Base-by-base conservation (phyloP, 176 grass and related monocot genomes). In the Triticum turgidum region DNA sequence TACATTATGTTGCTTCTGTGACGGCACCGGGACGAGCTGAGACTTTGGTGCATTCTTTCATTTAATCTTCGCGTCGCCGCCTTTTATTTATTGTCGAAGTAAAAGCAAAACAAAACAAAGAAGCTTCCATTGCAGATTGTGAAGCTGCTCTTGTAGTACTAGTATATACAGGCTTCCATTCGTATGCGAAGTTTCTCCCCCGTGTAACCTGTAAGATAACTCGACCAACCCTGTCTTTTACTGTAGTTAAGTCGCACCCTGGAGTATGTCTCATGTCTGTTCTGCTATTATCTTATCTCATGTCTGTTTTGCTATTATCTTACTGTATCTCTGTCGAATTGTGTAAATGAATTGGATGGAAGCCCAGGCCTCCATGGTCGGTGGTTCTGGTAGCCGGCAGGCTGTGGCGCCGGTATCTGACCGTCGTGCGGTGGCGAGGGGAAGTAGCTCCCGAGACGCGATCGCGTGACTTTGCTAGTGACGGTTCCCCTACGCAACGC, bases 141-240 rank as follows among this genome's bases (percentile, higher is more conserved):
- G 93, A 93, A 95, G 90, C 93, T 88, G 90, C 89, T 82, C 89
- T 88, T 92, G 86, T 81, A 76, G 72, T 76, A 51, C 22, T 54
- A 54, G 51, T 54, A 54, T 75, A 82, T 87, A 88, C 82, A 92
- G 86, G 90, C 91, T 92, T 91, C 93, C 85, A 89, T 92, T 91
- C 90, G 79, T 76, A 86, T 92, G 86, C 81, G 89, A 93, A 92
- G 89, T 90, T 89, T 78, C 85, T 75, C 45, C 61, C 79, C 21
- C n/a, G 20, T 41, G 64, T 78, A 65, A 56, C 79, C 65, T 86
- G 85, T 90, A 88, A 92, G 74, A 78, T 92, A 82, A 51, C 44
- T 42, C 41, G 12, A 38, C 4, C 63, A 35, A 51, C 39, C 78
- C 12, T 84, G 13, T 24, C 33, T 66, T 33, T 21, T 79, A 41